Evolutionary conservation across 352 stramenopile species (phyloP), one percentile per base, ranked within the genome.

Genomic region (Globisporangium emineosum): DNA sequence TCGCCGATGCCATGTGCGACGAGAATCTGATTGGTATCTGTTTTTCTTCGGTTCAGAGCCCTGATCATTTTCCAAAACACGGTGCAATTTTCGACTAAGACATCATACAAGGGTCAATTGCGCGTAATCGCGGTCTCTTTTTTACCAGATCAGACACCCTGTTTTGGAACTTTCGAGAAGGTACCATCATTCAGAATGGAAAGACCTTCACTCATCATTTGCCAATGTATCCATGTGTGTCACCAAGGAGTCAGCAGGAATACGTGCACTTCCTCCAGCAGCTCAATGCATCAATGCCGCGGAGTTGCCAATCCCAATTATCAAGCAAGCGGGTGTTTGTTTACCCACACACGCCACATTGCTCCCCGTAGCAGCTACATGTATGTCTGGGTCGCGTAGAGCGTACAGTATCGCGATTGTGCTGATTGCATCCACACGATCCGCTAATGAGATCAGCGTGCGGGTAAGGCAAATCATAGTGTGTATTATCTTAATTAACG

Each of bases 121-220:
- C 10, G 3, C 45, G 17, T 29, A 32, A 32, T 32, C 29, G 2
- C 10, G 8, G 45, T 1, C 5, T 52, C 21, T 29, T 52, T 29
- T 51, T 52, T 52, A 52, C 9, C 13, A 27, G 23, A 3, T 17
- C 19, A 4, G 8, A 52, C 8, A 52, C 45, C 45, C 21, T 27
- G 13, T 52, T 52, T 52, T 52, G 21, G 45, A 52, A 27, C n/a
- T 52, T 52, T 52, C 45, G 45, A 52, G 45, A 52, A 52, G 45
- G n/a, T 27, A 52, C 45, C 45, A 52, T 52, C 45, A 52, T 52
- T 52, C 45, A 52, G 45, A 25, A 25, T 17, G 3, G 10, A 12
- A 3, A 7, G 42, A 52, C 9, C 45, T 52, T 52, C 45, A 52
- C 45, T 52, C n/a, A 17, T 29, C 45, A 13, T 52, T 52, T 52